Evolutionary conservation across 2,329 filamentous ascomycete genomes (phyloP).

Genomic region (Pseudogymnoascus sp.): DNA sequence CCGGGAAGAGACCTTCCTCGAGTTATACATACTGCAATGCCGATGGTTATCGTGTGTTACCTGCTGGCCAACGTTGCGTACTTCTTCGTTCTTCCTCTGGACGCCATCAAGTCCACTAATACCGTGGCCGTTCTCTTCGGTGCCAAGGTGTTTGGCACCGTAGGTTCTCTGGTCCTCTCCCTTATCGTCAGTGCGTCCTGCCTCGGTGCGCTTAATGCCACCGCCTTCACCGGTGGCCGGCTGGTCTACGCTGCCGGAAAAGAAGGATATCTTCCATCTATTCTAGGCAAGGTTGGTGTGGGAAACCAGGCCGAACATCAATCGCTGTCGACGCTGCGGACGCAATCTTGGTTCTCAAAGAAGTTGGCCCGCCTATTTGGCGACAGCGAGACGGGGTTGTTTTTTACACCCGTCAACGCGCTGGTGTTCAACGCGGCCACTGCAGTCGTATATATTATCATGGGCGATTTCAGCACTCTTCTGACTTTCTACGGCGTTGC

Average conservation of each 20-base stretch:
- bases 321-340: conserved; percentile 38
- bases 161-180: conserved; percentile 76
- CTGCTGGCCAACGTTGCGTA: conserved; percentile 88
- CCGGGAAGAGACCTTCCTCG: conserved; percentile 81
- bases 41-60: conserved; percentile 84
- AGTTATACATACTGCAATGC: conserved; percentile 94
- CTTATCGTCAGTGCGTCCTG: conserved; percentile 86
- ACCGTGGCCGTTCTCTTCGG: conserved; percentile 96
- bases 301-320: conserved; percentile 34
- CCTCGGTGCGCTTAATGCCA: conserved; percentile 90
- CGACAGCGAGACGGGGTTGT: conserved; percentile 71
- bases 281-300: conserved; percentile 79
- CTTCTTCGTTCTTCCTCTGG: conserved; percentile 81
- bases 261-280: conserved; percentile 79
- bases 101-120: conserved; percentile 76
- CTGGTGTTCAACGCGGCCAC: conserved; percentile 72
- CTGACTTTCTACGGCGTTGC: conserved; percentile 97
- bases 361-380: conserved; percentile 56
- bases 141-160: conserved; percentile 75
- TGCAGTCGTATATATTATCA: conserved; percentile 68
- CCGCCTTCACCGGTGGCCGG: conserved; percentile 85
- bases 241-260: conserved; percentile 91
- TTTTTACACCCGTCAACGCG: conserved; percentile 90
- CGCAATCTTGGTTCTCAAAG: conserved; percentile 50
- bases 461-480: conserved; percentile 86